A percentile compares a stretch with the other conserved stretches of the same genome.
These are phyloP conservation scores for Cryptosporidium tyzzeri DNA, from an alignment of 169 alveolate genomes.

Conservation along the genomic window DNA sequence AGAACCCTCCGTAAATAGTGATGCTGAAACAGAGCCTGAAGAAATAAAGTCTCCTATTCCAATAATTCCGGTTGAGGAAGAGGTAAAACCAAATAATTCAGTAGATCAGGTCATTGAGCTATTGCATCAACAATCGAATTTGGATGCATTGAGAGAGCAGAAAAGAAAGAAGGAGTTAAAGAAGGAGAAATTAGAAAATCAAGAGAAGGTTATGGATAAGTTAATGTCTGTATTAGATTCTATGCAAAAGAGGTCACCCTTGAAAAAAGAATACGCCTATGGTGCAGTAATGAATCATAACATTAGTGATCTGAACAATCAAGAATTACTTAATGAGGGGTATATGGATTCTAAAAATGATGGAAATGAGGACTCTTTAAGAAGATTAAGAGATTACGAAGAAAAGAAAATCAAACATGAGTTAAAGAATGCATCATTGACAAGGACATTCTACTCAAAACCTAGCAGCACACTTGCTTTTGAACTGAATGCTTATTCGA, in stretches of 20 bases:
- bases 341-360: background rate
- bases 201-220: slow-evolving; percentile 39
- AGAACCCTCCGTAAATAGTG: background rate
- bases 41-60: background rate
- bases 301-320: background rate
- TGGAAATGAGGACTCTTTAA: background rate
- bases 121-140: slow-evolving; percentile 20
- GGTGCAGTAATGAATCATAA: slow-evolving; percentile 23
- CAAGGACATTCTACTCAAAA: background rate
- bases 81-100: background rate
- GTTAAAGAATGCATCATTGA: background rate
- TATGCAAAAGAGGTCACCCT: slow-evolving; percentile 3
- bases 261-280: background rate
- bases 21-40: background rate
- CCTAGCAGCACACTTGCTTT: background rate
- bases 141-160: slow-evolving; percentile 8
- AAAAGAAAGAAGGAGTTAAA: slow-evolving; percentile 12
- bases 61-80: background rate
- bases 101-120: slow-evolving; percentile 36
- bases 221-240: slow-evolving; percentile 24
- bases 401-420: background rate
- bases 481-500: background rate
- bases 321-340: background rate
- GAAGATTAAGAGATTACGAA: background rate
- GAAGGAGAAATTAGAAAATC: slow-evolving; percentile 11